Evolutionary conservation across 2,329 filamentous ascomycete species (phyloP).

Genomic region (Fusarium nelsonii): DNA sequence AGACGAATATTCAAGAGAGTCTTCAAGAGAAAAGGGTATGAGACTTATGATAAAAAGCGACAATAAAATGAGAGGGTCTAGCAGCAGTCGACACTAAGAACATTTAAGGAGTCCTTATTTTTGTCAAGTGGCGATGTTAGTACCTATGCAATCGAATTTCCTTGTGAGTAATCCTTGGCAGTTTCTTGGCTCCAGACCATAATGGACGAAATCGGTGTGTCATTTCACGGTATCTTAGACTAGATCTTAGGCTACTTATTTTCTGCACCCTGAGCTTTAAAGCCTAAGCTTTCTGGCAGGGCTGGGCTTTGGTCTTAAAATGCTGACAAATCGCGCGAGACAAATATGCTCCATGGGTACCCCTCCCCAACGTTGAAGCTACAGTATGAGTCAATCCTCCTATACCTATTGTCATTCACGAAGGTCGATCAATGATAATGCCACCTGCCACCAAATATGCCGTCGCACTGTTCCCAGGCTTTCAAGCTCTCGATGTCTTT

Average conservation of each 20-base stretch:
- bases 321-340: not conserved
- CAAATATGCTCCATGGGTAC: not conserved
- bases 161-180: too few species aligned
- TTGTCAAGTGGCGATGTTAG: too few species aligned
- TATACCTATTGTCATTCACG: too few species aligned
- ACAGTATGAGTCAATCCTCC: not conserved
- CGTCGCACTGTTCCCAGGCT: conserved; percentile 42
- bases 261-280: too few species aligned
- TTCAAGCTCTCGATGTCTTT: conserved; percentile 47
- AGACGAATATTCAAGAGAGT: not conserved
- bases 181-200: too few species aligned
- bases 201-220: too few species aligned
- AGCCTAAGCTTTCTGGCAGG: not conserved
- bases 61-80: not conserved
- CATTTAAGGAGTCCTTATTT: too few species aligned
- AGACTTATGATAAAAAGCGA: not conserved
- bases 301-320: not conserved
- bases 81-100: too few species aligned
- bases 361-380: not conserved
- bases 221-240: too few species aligned
- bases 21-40: not conserved
- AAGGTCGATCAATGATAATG: not conserved
- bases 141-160: too few species aligned
- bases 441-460: conserved; percentile 39
- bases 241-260: too few species aligned